Evolutionary conservation across 75 land plant species (phyloP), one percentile per base, ranked within the genome.

Genomic region (Sequoiadendron giganteum): DNA sequence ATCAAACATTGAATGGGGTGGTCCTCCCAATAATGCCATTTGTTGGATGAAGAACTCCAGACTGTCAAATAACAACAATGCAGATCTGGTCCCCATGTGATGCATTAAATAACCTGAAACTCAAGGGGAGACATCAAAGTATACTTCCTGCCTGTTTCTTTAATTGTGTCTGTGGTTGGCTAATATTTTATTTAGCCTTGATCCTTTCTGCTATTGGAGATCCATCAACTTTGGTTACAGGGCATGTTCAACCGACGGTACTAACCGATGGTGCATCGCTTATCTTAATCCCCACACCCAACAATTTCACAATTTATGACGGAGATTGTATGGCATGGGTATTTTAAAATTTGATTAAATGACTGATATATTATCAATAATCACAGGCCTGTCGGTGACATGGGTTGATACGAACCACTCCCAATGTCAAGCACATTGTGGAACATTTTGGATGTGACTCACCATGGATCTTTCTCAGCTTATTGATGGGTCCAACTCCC

Each of bases 81-180:
- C 28, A 43, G 84, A n/a, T 43, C 45, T 42, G 83, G 38, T 7
- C 5, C 70, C 70, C 70, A 81, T 81, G 84, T 45, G 49, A 28
- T 81, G 49, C 84, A 81, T 45, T 81, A 81, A 81, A 81, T 81
- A 81, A 7, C 15, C 28, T 81, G 84, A 81, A 81, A 81, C 47
- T 45, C 30, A 10, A 40, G 42, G 30, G 84, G 84, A 28, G 49
- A 81, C 84, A 81, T 9, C 48, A 45, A 48, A 28, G 48, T 81
- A 45, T 81, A 38, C 77, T 40, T 45, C 28, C n/a, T 25, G 11
- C n/a, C 34, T 45, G 49, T 45, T 45, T 10, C 32, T 45, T 10
- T 10, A 48, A 81, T 81, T 40, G 32, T 45, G 45, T 81, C 48
- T 81, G 48, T 81, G 52, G 52, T 81, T 32, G 34, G 38, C 16